phyloP scores from a whole-genome alignment of 345 rosid genomes.

The Salix caprea region DNA sequence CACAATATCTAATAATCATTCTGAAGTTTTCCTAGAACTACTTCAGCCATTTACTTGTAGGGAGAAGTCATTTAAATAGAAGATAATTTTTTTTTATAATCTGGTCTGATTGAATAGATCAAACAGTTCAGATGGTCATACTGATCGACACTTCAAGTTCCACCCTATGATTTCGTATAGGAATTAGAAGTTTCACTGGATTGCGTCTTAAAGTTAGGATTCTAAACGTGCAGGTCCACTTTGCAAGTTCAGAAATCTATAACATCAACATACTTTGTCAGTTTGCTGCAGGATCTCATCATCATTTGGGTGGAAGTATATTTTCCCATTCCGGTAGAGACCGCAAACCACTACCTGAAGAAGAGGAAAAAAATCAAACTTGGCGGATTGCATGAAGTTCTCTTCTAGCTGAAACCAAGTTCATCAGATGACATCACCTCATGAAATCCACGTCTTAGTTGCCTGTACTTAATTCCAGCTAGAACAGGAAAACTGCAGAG shows the following conservation, averaged over 20 bases:
- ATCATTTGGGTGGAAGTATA: conserved; percentile 80
- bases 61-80: background rate
- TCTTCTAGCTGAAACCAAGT: conserved; percentile 6
- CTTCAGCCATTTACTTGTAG: background rate
- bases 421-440: conserved; percentile 44
- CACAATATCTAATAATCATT: background rate
- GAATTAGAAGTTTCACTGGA: background rate
- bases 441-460: conserved; percentile 63
- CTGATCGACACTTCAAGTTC: background rate
- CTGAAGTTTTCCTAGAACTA: background rate
- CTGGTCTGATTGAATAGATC: background rate
- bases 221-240: background rate
- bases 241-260: conserved; percentile 9
- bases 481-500: conserved; percentile 74
- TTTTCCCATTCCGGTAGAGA: conserved; percentile 64
- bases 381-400: conserved; percentile 6
- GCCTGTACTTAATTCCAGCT: conserved; percentile 62
- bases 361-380: conserved; percentile 7
- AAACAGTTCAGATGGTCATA: background rate
- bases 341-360: conserved; percentile 93
- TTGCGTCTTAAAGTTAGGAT: background rate
- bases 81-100: background rate
- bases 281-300: conserved; percentile 60
- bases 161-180: background rate
- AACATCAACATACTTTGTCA: conserved; percentile 54